phyloP scores from a whole-genome alignment of 2,329 filamentous ascomycete species.

The Apiospora rasikravindrae region DNA sequence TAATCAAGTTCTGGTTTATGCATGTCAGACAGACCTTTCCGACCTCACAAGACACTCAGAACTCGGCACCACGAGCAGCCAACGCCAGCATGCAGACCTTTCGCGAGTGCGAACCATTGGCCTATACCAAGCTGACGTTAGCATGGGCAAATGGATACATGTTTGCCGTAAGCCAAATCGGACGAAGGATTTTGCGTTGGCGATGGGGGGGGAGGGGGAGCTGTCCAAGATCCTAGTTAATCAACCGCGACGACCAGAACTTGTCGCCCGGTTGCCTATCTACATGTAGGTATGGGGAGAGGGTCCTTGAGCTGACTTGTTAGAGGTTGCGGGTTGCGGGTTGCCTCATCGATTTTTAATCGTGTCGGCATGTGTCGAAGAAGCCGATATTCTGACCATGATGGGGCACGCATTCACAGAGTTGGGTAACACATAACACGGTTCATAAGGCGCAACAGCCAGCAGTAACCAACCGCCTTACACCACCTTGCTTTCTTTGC shows the following conservation, averaged over 20 bases:
- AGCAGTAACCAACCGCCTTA: slow-evolving; percentile 13
- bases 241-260: neutral
- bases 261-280: neutral
- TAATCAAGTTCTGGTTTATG: neutral
- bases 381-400: neutral
- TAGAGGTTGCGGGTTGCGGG: neutral
- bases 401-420: neutral
- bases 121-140: neutral
- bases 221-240: neutral
- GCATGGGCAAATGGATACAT: neutral
- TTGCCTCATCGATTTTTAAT: neutral
- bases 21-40: slow-evolving; percentile 1
- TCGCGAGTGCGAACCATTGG: neutral
- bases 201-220: neutral
- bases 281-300: neutral
- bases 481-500: slow-evolving; percentile 3
- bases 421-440: neutral
- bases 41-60: neutral
- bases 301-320: neutral
- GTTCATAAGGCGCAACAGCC: neutral
- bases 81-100: neutral
- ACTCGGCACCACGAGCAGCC: neutral
- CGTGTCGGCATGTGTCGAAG: neutral
- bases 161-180: neutral
- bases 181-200: neutral